These are phyloP conservation scores for Podochytrium sp. DNA, from an alignment of 192 early-diverging fungal species.

Conservation along the genomic window DNA sequence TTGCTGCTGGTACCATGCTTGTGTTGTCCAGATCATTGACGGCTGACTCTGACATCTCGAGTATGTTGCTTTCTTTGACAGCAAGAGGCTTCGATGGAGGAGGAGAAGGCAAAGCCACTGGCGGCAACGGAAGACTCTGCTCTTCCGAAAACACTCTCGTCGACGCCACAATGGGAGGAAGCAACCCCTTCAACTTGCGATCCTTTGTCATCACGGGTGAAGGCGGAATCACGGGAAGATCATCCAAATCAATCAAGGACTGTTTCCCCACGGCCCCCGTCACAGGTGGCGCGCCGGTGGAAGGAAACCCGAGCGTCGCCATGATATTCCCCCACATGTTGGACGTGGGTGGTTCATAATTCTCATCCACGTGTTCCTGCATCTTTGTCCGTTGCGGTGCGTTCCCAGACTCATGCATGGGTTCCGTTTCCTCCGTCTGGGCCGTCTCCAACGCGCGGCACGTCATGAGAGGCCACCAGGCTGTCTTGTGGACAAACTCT, in stretches of 20 bases:
- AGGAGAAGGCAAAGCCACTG: too few relatives aligned
- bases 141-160: too few relatives aligned
- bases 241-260: not conserved
- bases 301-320: not conserved
- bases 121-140: too few relatives aligned
- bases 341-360: not conserved
- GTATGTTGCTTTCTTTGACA: too few relatives aligned
- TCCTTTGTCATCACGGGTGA: not conserved
- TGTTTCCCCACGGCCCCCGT: too few relatives aligned
- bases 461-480: slow-evolving; percentile 37
- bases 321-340: slow-evolving; percentile 1
- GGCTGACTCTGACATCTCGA: too few relatives aligned
- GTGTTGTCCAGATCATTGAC: too few relatives aligned
- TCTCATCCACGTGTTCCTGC: not conserved
- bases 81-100: too few relatives aligned
- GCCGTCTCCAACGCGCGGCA: slow-evolving; percentile 28
- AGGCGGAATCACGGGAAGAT: not conserved
- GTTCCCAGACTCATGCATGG: not conserved
- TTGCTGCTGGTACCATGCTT: too few relatives aligned
- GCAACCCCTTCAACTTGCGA: not conserved
- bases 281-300: too few relatives aligned
- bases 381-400: not conserved
- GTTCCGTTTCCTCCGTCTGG: not conserved
- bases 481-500: slow-evolving; percentile 37
- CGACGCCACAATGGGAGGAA: not conserved